Evolutionary conservation across 495 filamentous ascomycete genomes (phyloP).

Genomic region (Neurospora pannonica): DNA sequence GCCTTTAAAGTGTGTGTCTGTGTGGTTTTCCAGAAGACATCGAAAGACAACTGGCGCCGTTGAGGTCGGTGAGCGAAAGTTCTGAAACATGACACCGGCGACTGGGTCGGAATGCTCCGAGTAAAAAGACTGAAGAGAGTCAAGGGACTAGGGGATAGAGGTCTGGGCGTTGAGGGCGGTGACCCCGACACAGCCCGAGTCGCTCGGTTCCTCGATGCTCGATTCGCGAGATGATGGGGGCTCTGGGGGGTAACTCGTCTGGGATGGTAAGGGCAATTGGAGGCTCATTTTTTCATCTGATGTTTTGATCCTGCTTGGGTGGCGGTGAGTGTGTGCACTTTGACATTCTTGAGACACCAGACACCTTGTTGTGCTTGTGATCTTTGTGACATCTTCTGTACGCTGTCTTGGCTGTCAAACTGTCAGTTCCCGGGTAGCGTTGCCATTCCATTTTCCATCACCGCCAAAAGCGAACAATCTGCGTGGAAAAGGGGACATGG

Average conservation of each 20-base stretch:
- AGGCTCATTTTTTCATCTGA: neutral
- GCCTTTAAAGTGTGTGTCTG: neutral
- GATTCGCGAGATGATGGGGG: neutral
- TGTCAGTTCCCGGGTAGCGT: neutral
- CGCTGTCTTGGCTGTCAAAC: neutral
- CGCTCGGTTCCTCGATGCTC: neutral
- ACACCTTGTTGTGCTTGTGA: neutral
- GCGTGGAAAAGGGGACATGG: neutral
- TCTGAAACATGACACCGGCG: neutral
- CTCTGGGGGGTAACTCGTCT: neutral
- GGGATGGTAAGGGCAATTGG: neutral
- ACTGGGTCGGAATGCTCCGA: neutral
- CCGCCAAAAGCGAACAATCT: neutral
- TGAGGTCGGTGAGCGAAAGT: neutral
- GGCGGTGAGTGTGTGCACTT: neutral
- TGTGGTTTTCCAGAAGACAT: no score
- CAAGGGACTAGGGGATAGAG: neutral
- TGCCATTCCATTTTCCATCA: neutral
- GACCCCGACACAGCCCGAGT: no score
- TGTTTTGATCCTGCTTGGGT: neutral
- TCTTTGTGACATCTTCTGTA: neutral
- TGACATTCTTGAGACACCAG: neutral
- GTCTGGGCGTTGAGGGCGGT: neutral
- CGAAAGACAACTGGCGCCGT: neutral
- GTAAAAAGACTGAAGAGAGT: neutral